Conservation (phyloP, 2,329 filamentous ascomycete genomes). For the Xylaria polymorpha region DNA sequence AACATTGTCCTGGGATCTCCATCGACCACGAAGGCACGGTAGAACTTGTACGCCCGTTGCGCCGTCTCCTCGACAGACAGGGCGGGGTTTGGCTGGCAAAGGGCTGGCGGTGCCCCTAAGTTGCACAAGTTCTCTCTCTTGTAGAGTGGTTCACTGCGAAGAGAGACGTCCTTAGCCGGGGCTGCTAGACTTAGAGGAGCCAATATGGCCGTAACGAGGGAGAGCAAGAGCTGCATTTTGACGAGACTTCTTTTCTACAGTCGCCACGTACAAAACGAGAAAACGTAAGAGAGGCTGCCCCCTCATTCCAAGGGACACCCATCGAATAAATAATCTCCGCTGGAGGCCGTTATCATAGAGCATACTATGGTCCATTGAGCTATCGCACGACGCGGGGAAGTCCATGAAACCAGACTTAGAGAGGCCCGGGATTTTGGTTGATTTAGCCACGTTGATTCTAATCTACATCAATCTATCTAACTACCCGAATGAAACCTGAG, state of each 20-base stretch:
- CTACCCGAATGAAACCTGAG: slow-evolving; percentile 45
- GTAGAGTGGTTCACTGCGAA: slow-evolving; percentile 38
- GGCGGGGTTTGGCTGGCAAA: slow-evolving; percentile 52
- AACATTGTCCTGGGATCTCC: slow-evolving; percentile 56
- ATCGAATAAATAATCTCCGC: slow-evolving; percentile 24
- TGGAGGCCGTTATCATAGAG: background rate
- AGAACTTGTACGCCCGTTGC: slow-evolving; percentile 54
- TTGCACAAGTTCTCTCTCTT: slow-evolving; percentile 55
- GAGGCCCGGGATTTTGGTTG: slow-evolving; percentile 25
- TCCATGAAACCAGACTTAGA: slow-evolving; percentile 34
- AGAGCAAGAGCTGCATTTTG: slow-evolving; percentile 49
- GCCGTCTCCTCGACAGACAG: slow-evolving; percentile 54
- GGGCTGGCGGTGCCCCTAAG: slow-evolving; percentile 50
- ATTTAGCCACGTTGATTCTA: slow-evolving; percentile 45
- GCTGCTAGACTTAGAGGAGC: slow-evolving; percentile 47
- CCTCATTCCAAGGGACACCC: background rate
- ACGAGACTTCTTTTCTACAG: background rate
- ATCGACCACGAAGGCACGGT: slow-evolving; percentile 55
- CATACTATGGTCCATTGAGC: slow-evolving; percentile 13
- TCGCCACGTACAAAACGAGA: background rate
- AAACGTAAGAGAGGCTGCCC: background rate
- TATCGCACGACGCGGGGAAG: slow-evolving; percentile 42
- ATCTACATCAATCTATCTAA: slow-evolving; percentile 43
- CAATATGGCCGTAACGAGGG: slow-evolving; percentile 45
- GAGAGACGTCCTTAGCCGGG: slow-evolving; percentile 38